These are phyloP conservation scores for Spergularia marina DNA, from an alignment of 148 eudicot species.

Conservation along the genomic window DNA sequence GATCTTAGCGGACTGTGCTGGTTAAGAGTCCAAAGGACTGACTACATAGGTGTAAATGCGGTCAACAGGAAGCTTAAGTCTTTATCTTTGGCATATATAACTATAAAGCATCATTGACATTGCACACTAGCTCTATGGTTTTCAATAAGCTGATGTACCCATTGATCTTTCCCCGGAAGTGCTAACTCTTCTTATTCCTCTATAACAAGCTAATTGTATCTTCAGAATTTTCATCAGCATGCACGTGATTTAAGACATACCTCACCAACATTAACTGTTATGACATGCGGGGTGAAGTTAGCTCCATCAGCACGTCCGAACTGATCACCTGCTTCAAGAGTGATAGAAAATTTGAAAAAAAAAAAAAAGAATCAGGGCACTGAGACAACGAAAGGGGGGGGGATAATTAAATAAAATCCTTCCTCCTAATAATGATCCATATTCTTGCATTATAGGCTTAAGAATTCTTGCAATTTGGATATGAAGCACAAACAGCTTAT, in stretches of 20 bases:
- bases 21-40: too few species aligned
- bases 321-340: conserved; percentile 45
- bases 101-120: not conserved
- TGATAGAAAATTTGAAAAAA: not conserved
- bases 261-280: conserved; percentile 72
- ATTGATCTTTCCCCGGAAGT: too few species aligned
- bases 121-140: not conserved
- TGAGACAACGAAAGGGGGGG: not conserved
- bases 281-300: conserved; percentile 63
- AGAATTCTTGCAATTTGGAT: too few species aligned
- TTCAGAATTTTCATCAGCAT: not conserved
- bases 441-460: not conserved
- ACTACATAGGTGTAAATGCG: too few species aligned
- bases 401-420: not conserved
- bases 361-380: not conserved
- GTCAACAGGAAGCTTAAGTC: too few species aligned
- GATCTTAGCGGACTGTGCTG: too few species aligned
- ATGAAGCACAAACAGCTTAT: too few species aligned
- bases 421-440: not conserved
- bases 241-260: conserved; percentile 30
- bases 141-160: not conserved
- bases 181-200: too few species aligned
- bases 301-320: conserved; percentile 51
- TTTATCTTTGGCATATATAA: too few species aligned
- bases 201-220: too few species aligned